phyloP scores from a whole-genome alignment of 495 filamentous ascomycete species.

The Pseudomonodictys pantanalensis region DNA sequence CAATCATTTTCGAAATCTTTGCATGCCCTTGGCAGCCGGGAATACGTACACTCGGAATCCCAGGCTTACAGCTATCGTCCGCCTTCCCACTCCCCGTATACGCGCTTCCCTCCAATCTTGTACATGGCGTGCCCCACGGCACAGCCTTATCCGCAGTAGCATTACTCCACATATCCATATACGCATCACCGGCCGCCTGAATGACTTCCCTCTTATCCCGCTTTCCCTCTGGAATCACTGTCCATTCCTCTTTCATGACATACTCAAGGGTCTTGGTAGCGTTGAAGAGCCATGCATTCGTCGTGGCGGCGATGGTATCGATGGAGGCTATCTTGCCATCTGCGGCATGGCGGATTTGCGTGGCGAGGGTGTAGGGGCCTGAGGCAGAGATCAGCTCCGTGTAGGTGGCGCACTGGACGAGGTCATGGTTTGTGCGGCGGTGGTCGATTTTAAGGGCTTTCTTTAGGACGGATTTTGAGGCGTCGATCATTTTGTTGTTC shows the following conservation, averaged over 20 bases:
- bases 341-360: conserved; percentile 38
- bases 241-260: conserved; percentile 47
- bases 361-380: conserved; percentile 18
- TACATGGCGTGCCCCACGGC: conserved; percentile 50
- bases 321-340: conserved; percentile 35
- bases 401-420: conserved; percentile 27
- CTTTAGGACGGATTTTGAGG: background rate
- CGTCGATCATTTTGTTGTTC: conserved; percentile 7
- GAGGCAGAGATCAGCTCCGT: conserved; percentile 24
- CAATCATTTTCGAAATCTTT: too few relatives aligned
- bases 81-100: conserved; percentile 12
- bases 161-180: conserved; percentile 48
- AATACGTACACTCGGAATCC: conserved; percentile 36
- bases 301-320: conserved; percentile 46
- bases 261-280: conserved; percentile 50
- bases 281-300: conserved; percentile 52
- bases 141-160: conserved; percentile 41
- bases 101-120: conserved; percentile 6
- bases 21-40: too few relatives aligned
- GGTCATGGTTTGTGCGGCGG: conserved; percentile 24
- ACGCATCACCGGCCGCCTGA: conserved; percentile 50
- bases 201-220: conserved; percentile 47
- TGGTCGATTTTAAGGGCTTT: conserved; percentile 26
- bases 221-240: conserved; percentile 44
- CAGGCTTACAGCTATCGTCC: conserved; percentile 41